These are phyloP conservation scores for Draba incana DNA, from an alignment of 345 rosid species.

Conservation along the genomic window DNA sequence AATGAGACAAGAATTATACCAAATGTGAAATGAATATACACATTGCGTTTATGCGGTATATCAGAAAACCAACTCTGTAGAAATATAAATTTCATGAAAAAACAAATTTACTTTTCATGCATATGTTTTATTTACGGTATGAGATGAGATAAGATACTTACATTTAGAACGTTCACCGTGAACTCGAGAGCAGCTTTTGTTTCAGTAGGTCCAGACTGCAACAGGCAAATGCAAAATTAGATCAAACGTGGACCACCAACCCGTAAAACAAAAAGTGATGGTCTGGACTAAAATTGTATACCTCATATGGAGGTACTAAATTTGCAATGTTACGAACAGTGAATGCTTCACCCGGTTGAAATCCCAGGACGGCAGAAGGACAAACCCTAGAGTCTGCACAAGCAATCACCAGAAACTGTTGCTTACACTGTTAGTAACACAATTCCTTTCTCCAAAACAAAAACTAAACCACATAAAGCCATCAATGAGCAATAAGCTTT, in stretches of 20 bases:
- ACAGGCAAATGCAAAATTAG: slow-evolving; percentile 23
- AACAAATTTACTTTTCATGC: background rate
- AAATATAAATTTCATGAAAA: background rate
- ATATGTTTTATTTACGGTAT: background rate
- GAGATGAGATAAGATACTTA: slow-evolving; percentile 46
- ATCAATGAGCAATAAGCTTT: background rate
- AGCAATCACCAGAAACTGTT: slow-evolving; percentile 94
- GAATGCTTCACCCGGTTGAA: slow-evolving; percentile 98
- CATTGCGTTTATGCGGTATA: background rate
- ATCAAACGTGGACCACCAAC: slow-evolving; percentile 23
- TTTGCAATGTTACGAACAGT: slow-evolving; percentile 88
- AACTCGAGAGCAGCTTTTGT: slow-evolving; percentile 95
- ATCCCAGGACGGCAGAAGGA: slow-evolving; percentile 84
- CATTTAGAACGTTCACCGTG: slow-evolving; percentile 80
- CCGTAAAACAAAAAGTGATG: background rate
- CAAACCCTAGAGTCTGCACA: slow-evolving; percentile 99
- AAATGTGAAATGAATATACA: slow-evolving; percentile 43
- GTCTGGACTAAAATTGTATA: slow-evolving; percentile 29
- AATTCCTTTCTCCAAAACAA: slow-evolving; percentile 22
- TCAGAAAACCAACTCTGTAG: background rate
- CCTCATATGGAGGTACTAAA: slow-evolving; percentile 87
- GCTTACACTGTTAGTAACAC: slow-evolving; percentile 41
- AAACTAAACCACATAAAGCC: background rate
- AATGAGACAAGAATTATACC: slow-evolving; percentile 66
- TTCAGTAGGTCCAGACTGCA: slow-evolving; percentile 88